Base-by-base conservation (phyloP, 345 rosid genomes). In the Erysimum cheiranthoides region DNA sequence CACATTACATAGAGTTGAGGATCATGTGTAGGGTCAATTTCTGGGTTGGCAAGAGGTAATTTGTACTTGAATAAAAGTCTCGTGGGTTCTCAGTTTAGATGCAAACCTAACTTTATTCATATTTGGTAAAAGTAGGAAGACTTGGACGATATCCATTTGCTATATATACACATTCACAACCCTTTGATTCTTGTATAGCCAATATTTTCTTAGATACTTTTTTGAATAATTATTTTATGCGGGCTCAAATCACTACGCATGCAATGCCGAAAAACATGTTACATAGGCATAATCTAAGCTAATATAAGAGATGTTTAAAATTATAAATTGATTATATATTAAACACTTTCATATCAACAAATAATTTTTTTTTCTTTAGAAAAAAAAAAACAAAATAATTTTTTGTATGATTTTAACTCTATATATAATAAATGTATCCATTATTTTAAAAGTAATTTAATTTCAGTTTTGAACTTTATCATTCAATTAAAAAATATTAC, bases 21-120 rank as follows among this genome's bases (percentile, higher is more conserved):
- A 38, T 66, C 60, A 66, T 66, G 52, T 47, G 68, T 68, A 75
- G 73, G 46, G 79, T 67, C 79, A 60, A 75, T 68, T 68, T 66
- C 68, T 21, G 27, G 54, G 68, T 68, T 50, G 73, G 61, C 54
- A 58, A 67, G 61, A 75, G 73, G 68, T 75, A 49, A 67, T 46
- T 59, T 60, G 52, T 68, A 60, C 67, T 47, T 36, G 60, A 74
- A 36, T 46, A 46, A 18, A 73, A 35, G 11, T 58, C 51, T 27
- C 47, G 47, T 75, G 54, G 61, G 43, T 66, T 66, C 61, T 58
- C 60, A 68, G 38, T 35, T 68, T 68, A 42, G 61, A 60, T 75
- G 7, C 49, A 60, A 68, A 68, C 73, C 73, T 40, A 68, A 60
- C 68, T 39, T 39, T 49, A 59, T 60, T 66, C 53, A 21, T 39